Conservation (phyloP, 176 grass and related monocot species). For the Triticum turgidum region DNA sequence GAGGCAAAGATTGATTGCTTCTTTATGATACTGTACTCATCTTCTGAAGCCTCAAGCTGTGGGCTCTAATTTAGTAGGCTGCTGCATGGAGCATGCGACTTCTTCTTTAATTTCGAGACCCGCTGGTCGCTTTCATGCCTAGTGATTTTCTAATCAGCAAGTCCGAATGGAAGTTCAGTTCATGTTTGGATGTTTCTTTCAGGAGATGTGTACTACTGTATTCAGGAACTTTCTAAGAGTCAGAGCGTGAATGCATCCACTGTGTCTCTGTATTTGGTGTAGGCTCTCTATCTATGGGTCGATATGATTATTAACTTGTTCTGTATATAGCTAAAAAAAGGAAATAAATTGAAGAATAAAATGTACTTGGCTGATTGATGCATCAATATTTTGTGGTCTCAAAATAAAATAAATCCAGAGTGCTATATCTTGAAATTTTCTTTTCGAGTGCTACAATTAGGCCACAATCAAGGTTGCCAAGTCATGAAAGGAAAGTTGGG, state of each 20-base stretch:
- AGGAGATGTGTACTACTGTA: slow-evolving; percentile 11
- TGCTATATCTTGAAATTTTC: no score
- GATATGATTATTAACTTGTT: background rate
- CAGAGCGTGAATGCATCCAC: slow-evolving; percentile 8
- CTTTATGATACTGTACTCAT: background rate
- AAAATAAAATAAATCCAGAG: background rate
- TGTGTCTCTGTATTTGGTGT: slow-evolving; percentile 23
- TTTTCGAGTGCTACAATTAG: background rate
- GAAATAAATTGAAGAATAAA: background rate
- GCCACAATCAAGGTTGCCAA: background rate
- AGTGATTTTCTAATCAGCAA: slow-evolving; percentile 12
- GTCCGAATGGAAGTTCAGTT: slow-evolving; percentile 31
- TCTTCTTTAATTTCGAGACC: slow-evolving; percentile 38
- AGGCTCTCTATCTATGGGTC: slow-evolving; percentile 4
- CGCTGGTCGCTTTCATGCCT: slow-evolving; percentile 8
- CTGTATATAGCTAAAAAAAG: background rate
- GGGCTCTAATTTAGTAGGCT: background rate
- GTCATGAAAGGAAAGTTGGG: background rate
- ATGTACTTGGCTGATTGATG: background rate
- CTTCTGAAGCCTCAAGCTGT: slow-evolving; percentile 13
- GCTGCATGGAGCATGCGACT: slow-evolving; percentile 9
- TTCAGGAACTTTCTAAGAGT: slow-evolving; percentile 22
- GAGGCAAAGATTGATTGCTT: slow-evolving; percentile 34
- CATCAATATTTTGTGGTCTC: background rate
- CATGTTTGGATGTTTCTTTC: slow-evolving; percentile 21